Conservation (phyloP, 192 early-diverging fungal genomes). For the Jimgerdemannia flammicorona region DNA sequence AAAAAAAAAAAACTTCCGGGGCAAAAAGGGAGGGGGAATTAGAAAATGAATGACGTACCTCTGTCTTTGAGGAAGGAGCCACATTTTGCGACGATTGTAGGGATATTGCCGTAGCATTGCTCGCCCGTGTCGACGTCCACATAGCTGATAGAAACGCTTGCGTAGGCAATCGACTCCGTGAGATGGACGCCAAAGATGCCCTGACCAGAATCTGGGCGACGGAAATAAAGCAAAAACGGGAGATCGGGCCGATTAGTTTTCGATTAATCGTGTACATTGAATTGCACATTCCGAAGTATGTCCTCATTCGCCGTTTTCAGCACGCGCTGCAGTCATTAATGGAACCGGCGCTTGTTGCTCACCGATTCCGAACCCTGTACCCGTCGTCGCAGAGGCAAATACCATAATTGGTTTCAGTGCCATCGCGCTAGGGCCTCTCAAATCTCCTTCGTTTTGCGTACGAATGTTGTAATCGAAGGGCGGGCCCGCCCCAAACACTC, state of each 20-base stretch:
- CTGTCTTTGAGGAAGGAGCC: slow-evolving; percentile 33
- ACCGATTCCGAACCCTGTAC: neutral
- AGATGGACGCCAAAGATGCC: slow-evolving; percentile 29
- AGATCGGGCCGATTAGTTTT: too few relatives aligned
- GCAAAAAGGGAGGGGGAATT: neutral
- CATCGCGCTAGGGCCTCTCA: neutral
- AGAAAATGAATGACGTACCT: slow-evolving; percentile 21
- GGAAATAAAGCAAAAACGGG: neutral
- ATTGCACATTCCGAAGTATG: neutral
- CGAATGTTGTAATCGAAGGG: neutral
- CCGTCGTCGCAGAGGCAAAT: neutral
- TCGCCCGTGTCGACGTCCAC: slow-evolving; percentile 27
- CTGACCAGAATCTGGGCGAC: slow-evolving; percentile 5
- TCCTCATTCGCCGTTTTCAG: too few relatives aligned
- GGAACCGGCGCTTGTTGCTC: neutral
- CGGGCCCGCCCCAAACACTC: neutral
- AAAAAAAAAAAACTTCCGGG: too few relatives aligned
- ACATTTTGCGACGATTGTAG: slow-evolving; percentile 36
- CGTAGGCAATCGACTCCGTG: slow-evolving; percentile 24
- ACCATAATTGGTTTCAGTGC: neutral
- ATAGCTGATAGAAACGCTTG: slow-evolving; percentile 27
- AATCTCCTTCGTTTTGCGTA: neutral
- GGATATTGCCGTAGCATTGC: slow-evolving; percentile 30
- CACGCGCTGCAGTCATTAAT: neutral
- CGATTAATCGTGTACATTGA: neutral